phyloP scores from a whole-genome alignment of 805 yeast species.

The Saccharomycopsis oosterbeekiorum region DNA sequence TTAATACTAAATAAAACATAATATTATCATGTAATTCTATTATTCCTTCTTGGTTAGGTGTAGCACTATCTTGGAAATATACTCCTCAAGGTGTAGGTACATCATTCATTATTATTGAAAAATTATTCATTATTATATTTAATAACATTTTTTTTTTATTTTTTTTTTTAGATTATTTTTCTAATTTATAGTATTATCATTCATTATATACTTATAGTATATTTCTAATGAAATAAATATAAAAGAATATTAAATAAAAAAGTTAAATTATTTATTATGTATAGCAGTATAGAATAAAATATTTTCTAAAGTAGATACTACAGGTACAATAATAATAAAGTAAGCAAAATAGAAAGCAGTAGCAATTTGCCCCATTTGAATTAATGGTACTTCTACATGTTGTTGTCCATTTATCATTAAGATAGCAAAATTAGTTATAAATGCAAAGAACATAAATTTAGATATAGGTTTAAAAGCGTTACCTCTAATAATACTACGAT shows the following conservation, averaged over 20 bases:
- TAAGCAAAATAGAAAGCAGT: conserved; percentile 20
- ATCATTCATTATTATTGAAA: conserved; percentile 14
- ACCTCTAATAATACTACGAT: too few species aligned
- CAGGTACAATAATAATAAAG: conserved; percentile 20
- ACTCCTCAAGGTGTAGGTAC: conserved; percentile 23
- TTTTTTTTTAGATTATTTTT: neutral
- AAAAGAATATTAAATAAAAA: neutral
- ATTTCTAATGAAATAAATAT: too few species aligned
- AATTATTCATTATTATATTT: neutral
- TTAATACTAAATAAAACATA: conserved; percentile 20
- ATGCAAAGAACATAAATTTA: conserved; percentile 17
- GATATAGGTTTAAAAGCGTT: conserved; percentile 5
- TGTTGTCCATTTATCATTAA: conserved; percentile 21
- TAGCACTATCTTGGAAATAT: conserved; percentile 21
- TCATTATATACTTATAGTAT: conserved; percentile 1
- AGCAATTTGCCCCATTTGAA: conserved; percentile 14
- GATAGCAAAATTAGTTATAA: conserved; percentile 20
- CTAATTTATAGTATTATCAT: neutral
- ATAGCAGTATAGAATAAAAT: conserved; percentile 18
- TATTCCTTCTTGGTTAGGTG: conserved; percentile 20
- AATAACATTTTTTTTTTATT: neutral
- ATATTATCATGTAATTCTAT: conserved; percentile 22
- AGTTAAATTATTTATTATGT: neutral
- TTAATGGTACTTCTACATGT: conserved; percentile 22
- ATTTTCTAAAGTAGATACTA: conserved; percentile 20